Evolutionary conservation across 345 rosid species (phyloP), one percentile per base, ranked within the genome.

Genomic region (Eucalyptus erythrocorys): DNA sequence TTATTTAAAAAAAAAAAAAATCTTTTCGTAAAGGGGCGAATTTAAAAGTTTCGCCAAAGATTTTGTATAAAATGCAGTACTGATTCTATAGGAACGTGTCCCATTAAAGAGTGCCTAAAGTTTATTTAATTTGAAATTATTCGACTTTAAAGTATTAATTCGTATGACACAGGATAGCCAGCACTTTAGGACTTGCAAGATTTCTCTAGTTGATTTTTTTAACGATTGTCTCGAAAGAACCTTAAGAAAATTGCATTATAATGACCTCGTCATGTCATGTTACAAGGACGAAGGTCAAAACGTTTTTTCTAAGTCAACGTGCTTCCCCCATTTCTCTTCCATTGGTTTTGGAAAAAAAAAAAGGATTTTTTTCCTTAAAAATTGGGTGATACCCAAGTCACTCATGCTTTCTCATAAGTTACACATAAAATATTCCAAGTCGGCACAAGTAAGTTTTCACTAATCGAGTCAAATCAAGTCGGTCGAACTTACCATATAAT

Each of bases 281-380:
- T 61, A 61, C 71, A 30, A 61, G 71, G 34, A 61, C 34, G 16
- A 13, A 61, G 71, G 71, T 30, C 71, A 13, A 14, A 61, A 61
- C 34, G 16, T 61, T 12, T 30, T 61, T 61, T n/a, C 34, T 61
- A 30, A 61, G 34, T 7, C 37, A 2, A 61, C 16, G 71, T 15
- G 57, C 4, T 61, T 30, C 17, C 71, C 71, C 71, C 71, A 30
- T 30, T 61, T 61, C 71, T 30, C 71, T 61, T 61, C 37, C 15
- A 15, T 61, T 30, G 71, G 71, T 61, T 64, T n/a, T 13, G 37
- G 15, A 7, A 16, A 53, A 2, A 30, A 16, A 17, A n/a, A n/a
- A 51, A 1, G 0, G 2, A 7, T 7, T 7, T 6, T 64, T 64
- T n/a, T 14, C 21, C 21, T 64, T 64, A 3, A 64, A n/a, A 64